Percentiles rank a stretch among this genome's conserved stretches.
Evolutionary conservation across 306 rosid genomes (phyloP).

Genomic region (Quercus suber): DNA sequence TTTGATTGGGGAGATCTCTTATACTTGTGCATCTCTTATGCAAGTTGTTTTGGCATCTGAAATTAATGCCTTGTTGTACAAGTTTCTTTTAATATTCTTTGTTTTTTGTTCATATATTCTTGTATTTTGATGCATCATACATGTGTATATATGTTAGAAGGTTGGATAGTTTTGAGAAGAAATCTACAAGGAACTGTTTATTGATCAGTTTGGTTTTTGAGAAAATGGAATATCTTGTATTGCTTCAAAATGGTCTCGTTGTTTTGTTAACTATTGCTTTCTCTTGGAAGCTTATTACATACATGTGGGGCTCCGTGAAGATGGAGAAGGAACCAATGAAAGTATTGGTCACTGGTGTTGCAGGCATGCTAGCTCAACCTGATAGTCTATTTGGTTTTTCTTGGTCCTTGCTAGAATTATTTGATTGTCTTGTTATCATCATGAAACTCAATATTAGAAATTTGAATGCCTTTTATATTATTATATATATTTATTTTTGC

Average conservation of each 20-base stretch:
- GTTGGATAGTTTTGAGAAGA: slow-evolving; percentile 18
- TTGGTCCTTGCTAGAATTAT: too few relatives aligned
- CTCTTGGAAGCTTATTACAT: slow-evolving; percentile 64
- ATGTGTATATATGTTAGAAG: background rate
- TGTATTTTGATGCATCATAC: background rate
- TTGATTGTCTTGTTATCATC: too few relatives aligned
- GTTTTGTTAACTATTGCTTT: slow-evolving; percentile 44
- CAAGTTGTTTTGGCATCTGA: too few relatives aligned
- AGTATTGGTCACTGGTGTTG: slow-evolving; percentile 79
- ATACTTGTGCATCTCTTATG: too few relatives aligned
- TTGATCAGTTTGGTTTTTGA: slow-evolving; percentile 30
- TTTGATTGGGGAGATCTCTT: too few relatives aligned
- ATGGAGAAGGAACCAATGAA: slow-evolving; percentile 65
- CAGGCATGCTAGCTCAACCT: slow-evolving; percentile 21
- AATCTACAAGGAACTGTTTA: slow-evolving; percentile 12
- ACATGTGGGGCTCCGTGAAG: slow-evolving; percentile 62
- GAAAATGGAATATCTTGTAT: slow-evolving; percentile 26
- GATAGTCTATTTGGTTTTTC: too few relatives aligned
- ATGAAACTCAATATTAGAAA: too few relatives aligned
- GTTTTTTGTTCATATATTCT: background rate
- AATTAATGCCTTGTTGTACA: too few relatives aligned
- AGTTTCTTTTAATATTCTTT: background rate
- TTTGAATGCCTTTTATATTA: too few relatives aligned
- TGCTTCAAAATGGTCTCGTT: slow-evolving; percentile 47
- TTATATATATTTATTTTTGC: too few relatives aligned